Evolutionary conservation across 2,329 filamentous ascomycete genomes (phyloP).

Genomic region (Microcyclospora tardicrescens): DNA sequence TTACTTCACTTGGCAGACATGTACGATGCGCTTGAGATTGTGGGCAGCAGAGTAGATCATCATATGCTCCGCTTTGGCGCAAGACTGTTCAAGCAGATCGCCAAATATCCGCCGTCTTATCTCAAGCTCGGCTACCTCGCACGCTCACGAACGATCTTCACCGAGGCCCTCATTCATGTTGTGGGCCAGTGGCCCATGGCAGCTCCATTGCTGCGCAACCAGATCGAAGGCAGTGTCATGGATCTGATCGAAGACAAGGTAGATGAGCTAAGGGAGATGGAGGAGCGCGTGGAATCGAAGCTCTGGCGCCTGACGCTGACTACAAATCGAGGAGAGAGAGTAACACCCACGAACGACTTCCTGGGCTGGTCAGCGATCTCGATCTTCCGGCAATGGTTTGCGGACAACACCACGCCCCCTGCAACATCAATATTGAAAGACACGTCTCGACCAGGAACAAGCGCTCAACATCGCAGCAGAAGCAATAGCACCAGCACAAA

Average conservation of each 20-base stretch:
- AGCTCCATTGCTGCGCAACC: constrained; percentile 56
- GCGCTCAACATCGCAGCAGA: constrained; percentile 1
- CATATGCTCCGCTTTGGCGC: constrained; percentile 86
- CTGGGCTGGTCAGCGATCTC: constrained; percentile 82
- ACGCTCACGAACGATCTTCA: constrained; percentile 63
- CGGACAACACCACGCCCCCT: constrained; percentile 72
- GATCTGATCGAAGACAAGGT: constrained; percentile 93
- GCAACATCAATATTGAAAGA: constrained; percentile 40
- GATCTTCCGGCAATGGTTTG: constrained; percentile 84
- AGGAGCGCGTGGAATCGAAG: constrained; percentile 64
- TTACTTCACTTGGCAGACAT: constrained; percentile 81
- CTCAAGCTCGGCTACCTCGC: constrained; percentile 79
- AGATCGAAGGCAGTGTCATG: constrained; percentile 62
- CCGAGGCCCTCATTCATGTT: constrained; percentile 76
- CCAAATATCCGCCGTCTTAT: constrained; percentile 88
- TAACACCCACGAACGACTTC: constrained; percentile 66
- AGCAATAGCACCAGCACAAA: constrained; percentile 12
- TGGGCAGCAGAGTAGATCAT: constrained; percentile 82
- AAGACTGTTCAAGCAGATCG: constrained; percentile 87
- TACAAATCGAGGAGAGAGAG: constrained; percentile 67
- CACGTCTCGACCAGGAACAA: constrained; percentile 2
- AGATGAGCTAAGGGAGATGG: constrained; percentile 74
- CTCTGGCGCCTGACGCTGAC: constrained; percentile 71
- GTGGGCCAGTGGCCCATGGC: constrained; percentile 87
- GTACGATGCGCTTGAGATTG: constrained; percentile 80